Percentiles rank a stretch among this genome's conserved stretches.
Conservation (phyloP, 2,329 filamentous ascomycete genomes). For the Diplodia intermedia region DNA sequence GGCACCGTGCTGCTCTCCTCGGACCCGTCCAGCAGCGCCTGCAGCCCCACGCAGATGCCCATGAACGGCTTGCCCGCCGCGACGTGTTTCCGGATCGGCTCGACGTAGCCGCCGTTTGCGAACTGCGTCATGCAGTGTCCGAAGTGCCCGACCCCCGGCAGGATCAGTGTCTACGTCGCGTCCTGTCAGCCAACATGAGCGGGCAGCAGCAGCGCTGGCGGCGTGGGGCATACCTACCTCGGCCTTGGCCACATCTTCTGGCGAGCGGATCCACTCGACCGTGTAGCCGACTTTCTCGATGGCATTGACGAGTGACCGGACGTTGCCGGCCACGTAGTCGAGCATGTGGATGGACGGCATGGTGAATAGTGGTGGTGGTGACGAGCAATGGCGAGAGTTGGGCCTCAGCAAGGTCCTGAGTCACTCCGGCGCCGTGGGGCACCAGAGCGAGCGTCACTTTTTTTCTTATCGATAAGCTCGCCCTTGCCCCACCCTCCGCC, state of each 20-base stretch:
- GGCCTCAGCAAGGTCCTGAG: not conserved
- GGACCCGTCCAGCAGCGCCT: constrained; percentile 87
- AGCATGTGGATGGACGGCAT: constrained; percentile 82
- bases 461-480: constrained; percentile 29
- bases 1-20: constrained; percentile 74
- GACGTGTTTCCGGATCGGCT: constrained; percentile 83
- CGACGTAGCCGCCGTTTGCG: constrained; percentile 79
- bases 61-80: constrained; percentile 94
- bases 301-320: constrained; percentile 94
- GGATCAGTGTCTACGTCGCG: constrained; percentile 77
- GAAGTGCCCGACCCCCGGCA: constrained; percentile 97
- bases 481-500: not conserved
- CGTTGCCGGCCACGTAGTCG: constrained; percentile 95
- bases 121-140: constrained; percentile 93
- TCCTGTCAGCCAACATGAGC: constrained; percentile 42
- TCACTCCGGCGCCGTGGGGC: constrained; percentile 6
- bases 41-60: constrained; percentile 94
- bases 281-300: constrained; percentile 95
- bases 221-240: constrained; percentile 64
- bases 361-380: constrained; percentile 2
- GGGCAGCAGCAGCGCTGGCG: constrained; percentile 6
- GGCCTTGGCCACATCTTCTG: constrained; percentile 82
- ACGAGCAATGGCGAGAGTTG: constrained; percentile 1
- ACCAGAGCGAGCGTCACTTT: constrained; percentile 25
- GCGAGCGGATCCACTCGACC: constrained; percentile 88